Conservation (phyloP, 177 flowering plant species). For the Vitis hybrid region DNA sequence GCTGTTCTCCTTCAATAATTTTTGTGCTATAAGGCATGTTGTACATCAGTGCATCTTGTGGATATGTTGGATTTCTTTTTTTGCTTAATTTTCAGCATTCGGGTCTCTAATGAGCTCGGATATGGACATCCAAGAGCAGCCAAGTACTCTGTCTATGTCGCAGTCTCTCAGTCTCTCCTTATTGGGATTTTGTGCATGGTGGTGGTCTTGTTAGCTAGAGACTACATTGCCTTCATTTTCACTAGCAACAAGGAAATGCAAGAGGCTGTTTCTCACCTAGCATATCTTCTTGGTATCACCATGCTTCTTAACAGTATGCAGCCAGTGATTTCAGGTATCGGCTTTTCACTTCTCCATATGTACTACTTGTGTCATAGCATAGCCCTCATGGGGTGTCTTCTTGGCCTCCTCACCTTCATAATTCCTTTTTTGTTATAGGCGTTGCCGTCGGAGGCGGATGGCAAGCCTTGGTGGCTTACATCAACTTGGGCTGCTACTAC, state of each 20-base stretch:
- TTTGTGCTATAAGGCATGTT: background rate
- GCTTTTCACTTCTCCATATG: background rate
- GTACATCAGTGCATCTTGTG: too few species aligned
- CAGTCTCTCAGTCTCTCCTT: constrained; percentile 45
- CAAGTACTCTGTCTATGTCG: constrained; percentile 46
- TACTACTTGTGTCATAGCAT: background rate
- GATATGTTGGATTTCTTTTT: background rate
- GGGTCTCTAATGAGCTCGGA: constrained; percentile 70
- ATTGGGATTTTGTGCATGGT: constrained; percentile 49
- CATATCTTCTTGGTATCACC: constrained; percentile 45
- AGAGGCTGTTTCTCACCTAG: constrained; percentile 40
- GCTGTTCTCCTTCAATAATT: constrained; percentile 7
- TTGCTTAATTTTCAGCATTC: constrained; percentile 31
- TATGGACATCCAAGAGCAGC: constrained; percentile 45
- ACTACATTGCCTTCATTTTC: constrained; percentile 43
- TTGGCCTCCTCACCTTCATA: background rate
- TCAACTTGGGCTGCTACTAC: constrained; percentile 50
- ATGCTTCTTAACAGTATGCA: constrained; percentile 62
- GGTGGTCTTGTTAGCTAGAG: constrained; percentile 28
- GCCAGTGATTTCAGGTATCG: constrained; percentile 55
- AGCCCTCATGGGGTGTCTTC: background rate
- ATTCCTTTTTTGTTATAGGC: constrained; percentile 24
- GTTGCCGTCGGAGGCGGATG: constrained; percentile 65
- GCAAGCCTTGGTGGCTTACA: constrained; percentile 60
- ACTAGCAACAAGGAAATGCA: constrained; percentile 40